Percentiles rank a stretch among this genome's conserved stretches.
These are phyloP conservation scores for Yueomyces sp. DNA, from an alignment of 1,139 yeast species.

Conservation along the genomic window DNA sequence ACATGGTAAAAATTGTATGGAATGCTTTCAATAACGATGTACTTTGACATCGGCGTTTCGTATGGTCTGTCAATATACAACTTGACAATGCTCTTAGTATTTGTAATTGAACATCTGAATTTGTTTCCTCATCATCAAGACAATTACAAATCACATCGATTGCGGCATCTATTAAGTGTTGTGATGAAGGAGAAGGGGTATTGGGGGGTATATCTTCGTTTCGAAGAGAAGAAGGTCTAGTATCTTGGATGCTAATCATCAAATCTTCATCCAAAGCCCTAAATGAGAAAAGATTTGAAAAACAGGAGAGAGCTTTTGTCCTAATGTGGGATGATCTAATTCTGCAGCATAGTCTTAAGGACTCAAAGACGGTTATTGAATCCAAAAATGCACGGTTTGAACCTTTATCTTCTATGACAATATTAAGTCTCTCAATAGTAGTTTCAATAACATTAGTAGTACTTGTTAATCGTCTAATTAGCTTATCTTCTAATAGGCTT, in stretches of 20 bases:
- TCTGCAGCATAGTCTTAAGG: slow-evolving; percentile 45
- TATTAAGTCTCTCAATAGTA: slow-evolving; percentile 12
- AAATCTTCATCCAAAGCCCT: slow-evolving; percentile 43
- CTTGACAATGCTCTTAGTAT: slow-evolving; percentile 84
- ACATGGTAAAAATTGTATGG: slow-evolving; percentile 84
- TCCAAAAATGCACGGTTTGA: slow-evolving; percentile 25
- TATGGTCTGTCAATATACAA: slow-evolving; percentile 61
- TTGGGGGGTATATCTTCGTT: slow-evolving; percentile 24
- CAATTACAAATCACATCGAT: slow-evolving; percentile 76
- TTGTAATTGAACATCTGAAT: slow-evolving; percentile 77
- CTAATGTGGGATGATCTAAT: slow-evolving; percentile 39
- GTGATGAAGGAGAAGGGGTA: slow-evolving; percentile 41
- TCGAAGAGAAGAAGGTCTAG: slow-evolving; percentile 25
- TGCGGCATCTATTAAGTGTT: slow-evolving; percentile 66
- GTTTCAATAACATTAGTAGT: slow-evolving; percentile 18
- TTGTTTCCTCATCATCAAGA: slow-evolving; percentile 86
- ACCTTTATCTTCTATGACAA: slow-evolving; percentile 8
- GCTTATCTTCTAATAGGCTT: slow-evolving; percentile 17
- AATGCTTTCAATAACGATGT: slow-evolving; percentile 79
- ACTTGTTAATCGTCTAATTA: slow-evolving; percentile 16
- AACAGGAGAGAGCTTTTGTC: slow-evolving; percentile 47
- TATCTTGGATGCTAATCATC: slow-evolving; percentile 28
- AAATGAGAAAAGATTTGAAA: slow-evolving; percentile 53
- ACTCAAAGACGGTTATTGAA: slow-evolving; percentile 42
- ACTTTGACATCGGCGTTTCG: slow-evolving; percentile 70